Evolutionary conservation across 106 monocot species (phyloP).

Genomic region (Dioscorea alata): DNA sequence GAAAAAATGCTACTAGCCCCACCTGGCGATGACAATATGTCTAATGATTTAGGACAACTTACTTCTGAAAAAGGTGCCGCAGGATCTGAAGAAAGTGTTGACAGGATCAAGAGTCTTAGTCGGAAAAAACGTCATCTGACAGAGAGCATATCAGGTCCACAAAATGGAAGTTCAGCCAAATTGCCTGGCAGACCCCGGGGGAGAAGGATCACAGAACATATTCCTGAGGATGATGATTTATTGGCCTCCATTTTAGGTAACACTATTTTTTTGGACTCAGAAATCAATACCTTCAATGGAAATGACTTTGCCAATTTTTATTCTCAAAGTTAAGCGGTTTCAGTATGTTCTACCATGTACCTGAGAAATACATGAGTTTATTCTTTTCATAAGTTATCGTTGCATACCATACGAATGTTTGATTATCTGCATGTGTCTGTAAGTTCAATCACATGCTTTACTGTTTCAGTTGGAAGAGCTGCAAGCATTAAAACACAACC

Average conservation of each 20-base stretch:
- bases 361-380: not conserved
- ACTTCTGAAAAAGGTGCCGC: constrained; percentile 50
- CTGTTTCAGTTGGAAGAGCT: constrained; percentile 60
- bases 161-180: constrained; percentile 45
- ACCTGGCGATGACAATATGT: constrained; percentile 12
- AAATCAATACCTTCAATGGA: not conserved
- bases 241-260: constrained; percentile 93
- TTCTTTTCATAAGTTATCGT: not conserved
- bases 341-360: not conserved
- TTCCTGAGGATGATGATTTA: constrained; percentile 84
- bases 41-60: constrained; percentile 53
- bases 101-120: constrained; percentile 39
- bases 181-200: constrained; percentile 31
- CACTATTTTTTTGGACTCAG: not conserved
- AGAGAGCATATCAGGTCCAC: constrained; percentile 39
- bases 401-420: not conserved
- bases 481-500: constrained; percentile 39
- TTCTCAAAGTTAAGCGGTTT: no score
- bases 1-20: constrained; percentile 75
- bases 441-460: not conserved
- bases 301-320: no score
- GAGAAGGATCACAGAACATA: constrained; percentile 40
- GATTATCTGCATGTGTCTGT: not conserved
- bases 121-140: constrained; percentile 45
- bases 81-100: constrained; percentile 69